phyloP scores from a whole-genome alignment of 768 basidiomycete species.

The Kwoniella newhampshirensis region DNA sequence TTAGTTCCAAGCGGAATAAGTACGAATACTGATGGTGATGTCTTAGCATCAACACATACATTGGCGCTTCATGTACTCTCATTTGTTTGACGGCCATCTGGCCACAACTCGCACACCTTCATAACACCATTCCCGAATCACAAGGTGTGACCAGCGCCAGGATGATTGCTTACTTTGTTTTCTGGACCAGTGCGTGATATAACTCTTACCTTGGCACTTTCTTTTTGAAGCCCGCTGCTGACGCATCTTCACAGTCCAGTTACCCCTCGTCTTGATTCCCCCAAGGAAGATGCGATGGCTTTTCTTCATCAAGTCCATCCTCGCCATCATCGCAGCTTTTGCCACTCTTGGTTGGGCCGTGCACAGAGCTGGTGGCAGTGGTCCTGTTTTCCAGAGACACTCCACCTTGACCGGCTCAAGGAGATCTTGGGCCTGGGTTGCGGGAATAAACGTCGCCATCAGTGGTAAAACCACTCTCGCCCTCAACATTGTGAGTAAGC shows the following conservation, averaged over 20 bases:
- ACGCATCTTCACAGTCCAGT: conserved; percentile 25
- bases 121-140: conserved; percentile 34
- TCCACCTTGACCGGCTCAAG: conserved; percentile 60
- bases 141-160: conserved; percentile 43
- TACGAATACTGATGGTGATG: neutral
- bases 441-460: conserved; percentile 71
- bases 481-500: conserved; percentile 59
- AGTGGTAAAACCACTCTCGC: conserved; percentile 63
- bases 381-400: conserved; percentile 62
- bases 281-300: conserved; percentile 75
- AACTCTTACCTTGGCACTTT: neutral
- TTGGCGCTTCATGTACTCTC: conserved; percentile 48
- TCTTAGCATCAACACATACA: conserved; percentile 46
- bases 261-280: conserved; percentile 55
- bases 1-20: neutral
- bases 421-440: conserved; percentile 76
- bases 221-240: neutral
- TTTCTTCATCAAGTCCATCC: conserved; percentile 67
- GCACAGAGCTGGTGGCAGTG: conserved; percentile 59
- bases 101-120: conserved; percentile 37
- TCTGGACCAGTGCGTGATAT: conserved; percentile 43
- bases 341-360: conserved; percentile 78
- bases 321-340: conserved; percentile 67
- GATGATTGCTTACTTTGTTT: conserved; percentile 49
- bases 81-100: conserved; percentile 52